Percentiles rank a stretch among this genome's conserved stretches.
These are phyloP conservation scores for Tuber magnatum DNA, from an alignment of 495 filamentous ascomycete species.

Conservation along the genomic window DNA sequence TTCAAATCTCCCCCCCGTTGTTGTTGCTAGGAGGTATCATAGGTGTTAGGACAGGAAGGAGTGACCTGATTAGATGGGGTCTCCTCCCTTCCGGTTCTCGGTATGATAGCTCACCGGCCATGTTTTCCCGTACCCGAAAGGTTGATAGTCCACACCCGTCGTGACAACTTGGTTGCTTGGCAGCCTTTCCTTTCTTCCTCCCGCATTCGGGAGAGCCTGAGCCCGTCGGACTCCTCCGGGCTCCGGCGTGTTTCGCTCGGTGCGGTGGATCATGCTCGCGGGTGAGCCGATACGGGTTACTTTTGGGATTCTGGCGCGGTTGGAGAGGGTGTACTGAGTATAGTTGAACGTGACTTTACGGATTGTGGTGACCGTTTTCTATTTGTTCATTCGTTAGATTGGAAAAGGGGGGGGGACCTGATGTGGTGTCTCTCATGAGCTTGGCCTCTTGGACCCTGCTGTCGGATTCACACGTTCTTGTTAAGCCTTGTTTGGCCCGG, in stretches of 20 bases:
- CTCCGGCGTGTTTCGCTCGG: constrained; percentile 1
- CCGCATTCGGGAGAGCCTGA: constrained; percentile 9
- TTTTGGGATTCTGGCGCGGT: constrained; percentile 11
- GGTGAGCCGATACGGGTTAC: constrained; percentile 20
- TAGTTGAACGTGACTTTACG: constrained; percentile 4
- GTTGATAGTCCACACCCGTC: constrained; percentile 17
- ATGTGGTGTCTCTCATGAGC: constrained; percentile 19
- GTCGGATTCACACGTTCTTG: constrained; percentile 28
- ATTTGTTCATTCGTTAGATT: too few relatives aligned
- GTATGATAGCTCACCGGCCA: constrained; percentile 17
- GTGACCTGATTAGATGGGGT: too few relatives aligned
- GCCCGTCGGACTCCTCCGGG: constrained; percentile 15
- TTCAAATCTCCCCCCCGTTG: too few relatives aligned
- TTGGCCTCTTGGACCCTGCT: constrained; percentile 21
- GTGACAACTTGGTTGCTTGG: constrained; percentile 15
- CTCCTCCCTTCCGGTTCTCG: background rate
- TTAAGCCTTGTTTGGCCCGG: constrained; percentile 26
- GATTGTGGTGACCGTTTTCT: constrained; percentile 23
- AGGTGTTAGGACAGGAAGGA: too few relatives aligned
- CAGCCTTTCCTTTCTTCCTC: constrained; percentile 8
- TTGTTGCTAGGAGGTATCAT: too few relatives aligned
- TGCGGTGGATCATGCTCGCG: constrained; percentile 16
- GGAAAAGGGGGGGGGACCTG: constrained; percentile 3
- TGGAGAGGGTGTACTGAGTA: constrained; percentile 17
- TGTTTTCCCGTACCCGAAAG: constrained; percentile 20